A percentile compares a stretch with the other conserved stretches of the same genome.
Evolutionary conservation across 2,329 filamentous ascomycete species (phyloP).

Genomic region (Aspergillus hortae): DNA sequence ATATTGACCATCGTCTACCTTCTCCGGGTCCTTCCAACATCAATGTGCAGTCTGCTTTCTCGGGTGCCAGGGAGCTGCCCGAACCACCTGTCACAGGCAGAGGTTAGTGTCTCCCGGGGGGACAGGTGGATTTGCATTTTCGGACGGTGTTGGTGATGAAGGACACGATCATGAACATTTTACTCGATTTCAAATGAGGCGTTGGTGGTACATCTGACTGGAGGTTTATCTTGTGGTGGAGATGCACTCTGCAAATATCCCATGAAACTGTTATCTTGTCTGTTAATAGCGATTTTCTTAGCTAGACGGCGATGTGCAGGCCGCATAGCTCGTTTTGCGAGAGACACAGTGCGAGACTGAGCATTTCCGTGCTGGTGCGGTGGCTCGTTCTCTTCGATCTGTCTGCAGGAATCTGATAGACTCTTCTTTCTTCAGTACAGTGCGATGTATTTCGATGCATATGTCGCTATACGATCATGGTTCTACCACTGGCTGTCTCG

Average conservation of each 20-base stretch:
- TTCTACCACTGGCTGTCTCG: too few species aligned
- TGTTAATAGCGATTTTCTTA: not conserved
- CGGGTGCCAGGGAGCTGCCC: not conserved
- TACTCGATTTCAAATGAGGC: not conserved
- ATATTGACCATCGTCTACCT: not conserved
- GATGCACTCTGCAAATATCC: not conserved
- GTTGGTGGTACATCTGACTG: not conserved
- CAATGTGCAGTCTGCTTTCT: not conserved
- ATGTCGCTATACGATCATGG: too few species aligned
- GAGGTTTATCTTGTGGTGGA: not conserved
- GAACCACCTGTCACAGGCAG: not conserved
- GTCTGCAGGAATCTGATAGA: constrained; percentile 1
- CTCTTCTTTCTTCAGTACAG: not conserved
- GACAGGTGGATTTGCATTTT: not conserved
- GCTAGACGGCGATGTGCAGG: not conserved
- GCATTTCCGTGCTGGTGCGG: not conserved
- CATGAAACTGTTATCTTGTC: not conserved
- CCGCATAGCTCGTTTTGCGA: not conserved
- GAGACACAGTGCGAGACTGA: not conserved
- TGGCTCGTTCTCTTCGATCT: not conserved
- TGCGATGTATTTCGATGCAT: too few species aligned
- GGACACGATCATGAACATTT: not conserved
- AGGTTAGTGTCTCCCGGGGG: not conserved
- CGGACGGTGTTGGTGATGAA: not conserved
- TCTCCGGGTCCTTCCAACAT: not conserved